Evolutionary conservation across 2,329 filamentous ascomycete genomes (phyloP).

Genomic region (Apiospora saccharicola): DNA sequence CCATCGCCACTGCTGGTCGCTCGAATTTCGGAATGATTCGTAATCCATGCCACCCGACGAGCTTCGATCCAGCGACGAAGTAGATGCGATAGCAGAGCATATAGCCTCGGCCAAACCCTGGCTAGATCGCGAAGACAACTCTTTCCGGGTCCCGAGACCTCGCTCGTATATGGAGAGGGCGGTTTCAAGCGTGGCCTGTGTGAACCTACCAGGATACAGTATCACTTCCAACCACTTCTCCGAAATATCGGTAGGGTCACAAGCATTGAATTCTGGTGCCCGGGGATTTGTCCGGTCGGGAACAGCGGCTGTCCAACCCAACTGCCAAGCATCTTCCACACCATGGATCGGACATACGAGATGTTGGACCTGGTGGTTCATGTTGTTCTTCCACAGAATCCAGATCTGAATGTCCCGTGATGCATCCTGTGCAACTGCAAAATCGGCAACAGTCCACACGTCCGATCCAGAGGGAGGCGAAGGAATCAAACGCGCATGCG

Average conservation of each 20-base stretch:
- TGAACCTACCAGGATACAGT: conserved; percentile 84
- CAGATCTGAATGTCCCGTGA: conserved; percentile 70
- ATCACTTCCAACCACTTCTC: conserved; percentile 90
- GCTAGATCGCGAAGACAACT: conserved; percentile 49
- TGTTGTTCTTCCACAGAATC: conserved; percentile 87
- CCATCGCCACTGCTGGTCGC: conserved; percentile 85
- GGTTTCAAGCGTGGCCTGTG: conserved; percentile 80
- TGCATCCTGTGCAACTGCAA: conserved; percentile 65
- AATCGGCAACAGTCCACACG: conserved; percentile 83
- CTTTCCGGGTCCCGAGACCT: conserved; percentile 56
- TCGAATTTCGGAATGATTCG: conserved; percentile 74
- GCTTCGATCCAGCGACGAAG: conserved; percentile 69
- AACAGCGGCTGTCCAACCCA: conserved; percentile 74
- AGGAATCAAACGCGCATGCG: conserved; percentile 68
- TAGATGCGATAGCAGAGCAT: conserved; percentile 73
- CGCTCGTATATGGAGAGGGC: conserved; percentile 83
- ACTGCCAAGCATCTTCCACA: conserved; percentile 67
- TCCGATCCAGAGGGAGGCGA: conserved; percentile 74
- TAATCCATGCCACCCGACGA: conserved; percentile 75
- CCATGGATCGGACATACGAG: conserved; percentile 76
- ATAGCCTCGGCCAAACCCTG: conserved; percentile 77
- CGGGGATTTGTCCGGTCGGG: conserved; percentile 64
- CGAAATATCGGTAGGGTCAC: conserved; percentile 73
- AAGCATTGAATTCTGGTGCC: conserved; percentile 65
- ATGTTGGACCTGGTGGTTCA: conserved; percentile 76